Conservation (phyloP, 2,329 filamentous ascomycete genomes). For the Pseudogymnoascus destructans region DNA sequence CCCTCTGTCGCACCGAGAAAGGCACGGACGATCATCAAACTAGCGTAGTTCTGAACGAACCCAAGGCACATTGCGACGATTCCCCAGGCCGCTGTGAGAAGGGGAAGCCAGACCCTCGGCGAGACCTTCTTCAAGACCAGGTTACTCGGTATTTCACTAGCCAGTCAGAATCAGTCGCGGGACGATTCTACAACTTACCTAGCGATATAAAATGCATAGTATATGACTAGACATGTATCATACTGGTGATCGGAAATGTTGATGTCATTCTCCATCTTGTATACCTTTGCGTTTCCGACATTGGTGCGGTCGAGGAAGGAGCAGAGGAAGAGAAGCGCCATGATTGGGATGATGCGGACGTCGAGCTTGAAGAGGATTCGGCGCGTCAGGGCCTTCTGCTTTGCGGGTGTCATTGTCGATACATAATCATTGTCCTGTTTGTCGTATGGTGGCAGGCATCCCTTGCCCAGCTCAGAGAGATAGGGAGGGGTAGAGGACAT, state of each 20-base stretch:
- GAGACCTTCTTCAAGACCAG: constrained; percentile 38
- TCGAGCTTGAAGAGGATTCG: constrained; percentile 41
- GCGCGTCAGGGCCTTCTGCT: constrained; percentile 27
- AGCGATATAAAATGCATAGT: constrained; percentile 51
- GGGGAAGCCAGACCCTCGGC: constrained; percentile 49
- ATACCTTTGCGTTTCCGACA: constrained; percentile 56
- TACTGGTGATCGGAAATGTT: constrained; percentile 49
- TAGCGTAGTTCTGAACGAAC: constrained; percentile 26
- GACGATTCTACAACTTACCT: constrained; percentile 29
- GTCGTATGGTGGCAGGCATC: neutral
- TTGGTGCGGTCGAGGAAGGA: constrained; percentile 59
- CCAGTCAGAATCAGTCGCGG: neutral
- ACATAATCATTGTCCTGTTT: neutral
- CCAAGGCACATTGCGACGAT: constrained; percentile 54
- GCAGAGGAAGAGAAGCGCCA: constrained; percentile 53
- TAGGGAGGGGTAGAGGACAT: neutral
- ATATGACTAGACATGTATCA: constrained; percentile 49
- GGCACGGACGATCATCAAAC: constrained; percentile 48
- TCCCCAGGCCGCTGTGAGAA: constrained; percentile 53
- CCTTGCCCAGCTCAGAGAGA: neutral
- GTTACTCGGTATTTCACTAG: constrained; percentile 42
- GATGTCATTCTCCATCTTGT: constrained; percentile 46
- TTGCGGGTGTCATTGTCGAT: neutral
- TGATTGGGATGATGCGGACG: constrained; percentile 44
- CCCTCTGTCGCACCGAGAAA: constrained; percentile 51